A percentile compares a stretch with the other conserved stretches of the same genome.
phyloP scores from a whole-genome alignment of 108 stramenopile genomes.

The Nitzschia sp. region DNA sequence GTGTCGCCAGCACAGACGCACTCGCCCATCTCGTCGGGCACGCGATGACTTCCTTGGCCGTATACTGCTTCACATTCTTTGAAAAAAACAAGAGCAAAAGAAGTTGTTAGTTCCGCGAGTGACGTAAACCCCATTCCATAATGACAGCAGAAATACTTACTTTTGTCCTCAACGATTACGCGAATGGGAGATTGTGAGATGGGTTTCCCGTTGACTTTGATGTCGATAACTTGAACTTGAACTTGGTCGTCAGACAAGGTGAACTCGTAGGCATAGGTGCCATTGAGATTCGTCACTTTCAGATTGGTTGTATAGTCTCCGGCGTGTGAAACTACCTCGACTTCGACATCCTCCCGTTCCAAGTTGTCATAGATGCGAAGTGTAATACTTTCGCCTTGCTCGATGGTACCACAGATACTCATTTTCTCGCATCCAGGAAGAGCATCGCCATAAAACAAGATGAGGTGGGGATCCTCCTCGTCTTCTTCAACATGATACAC shows the following conservation, averaged over 20 bases:
- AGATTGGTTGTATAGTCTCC: not conserved
- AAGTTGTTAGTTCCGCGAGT: too few relatives aligned
- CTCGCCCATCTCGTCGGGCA: conserved; percentile 15
- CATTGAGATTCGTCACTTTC: not conserved
- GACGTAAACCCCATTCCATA: too few relatives aligned
- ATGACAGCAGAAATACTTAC: too few relatives aligned
- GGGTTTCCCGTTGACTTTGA: conserved; percentile 25
- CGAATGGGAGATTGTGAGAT: conserved; percentile 37
- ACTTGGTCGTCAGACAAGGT: not conserved
- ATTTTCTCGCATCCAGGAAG: conserved; percentile 34
- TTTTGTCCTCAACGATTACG: conserved; percentile 9
- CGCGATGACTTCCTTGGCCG: not conserved
- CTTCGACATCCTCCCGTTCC: conserved; percentile 1
- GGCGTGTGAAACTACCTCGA: not conserved
- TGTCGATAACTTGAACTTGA: conserved; percentile 21
- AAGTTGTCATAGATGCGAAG: conserved; percentile 23
- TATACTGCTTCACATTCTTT: not conserved
- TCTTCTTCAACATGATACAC: not conserved
- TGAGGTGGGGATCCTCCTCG: conserved; percentile 3
- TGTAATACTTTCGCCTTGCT: conserved; percentile 1
- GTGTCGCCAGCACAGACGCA: conserved; percentile 21
- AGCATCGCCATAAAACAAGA: conserved; percentile 8
- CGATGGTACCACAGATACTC: conserved; percentile 24
- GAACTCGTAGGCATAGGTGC: conserved; percentile 21
- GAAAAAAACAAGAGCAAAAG: too few relatives aligned